phyloP scores from a whole-genome alignment of 495 filamentous ascomycete species.

The Pseudevernia furfuracea region DNA sequence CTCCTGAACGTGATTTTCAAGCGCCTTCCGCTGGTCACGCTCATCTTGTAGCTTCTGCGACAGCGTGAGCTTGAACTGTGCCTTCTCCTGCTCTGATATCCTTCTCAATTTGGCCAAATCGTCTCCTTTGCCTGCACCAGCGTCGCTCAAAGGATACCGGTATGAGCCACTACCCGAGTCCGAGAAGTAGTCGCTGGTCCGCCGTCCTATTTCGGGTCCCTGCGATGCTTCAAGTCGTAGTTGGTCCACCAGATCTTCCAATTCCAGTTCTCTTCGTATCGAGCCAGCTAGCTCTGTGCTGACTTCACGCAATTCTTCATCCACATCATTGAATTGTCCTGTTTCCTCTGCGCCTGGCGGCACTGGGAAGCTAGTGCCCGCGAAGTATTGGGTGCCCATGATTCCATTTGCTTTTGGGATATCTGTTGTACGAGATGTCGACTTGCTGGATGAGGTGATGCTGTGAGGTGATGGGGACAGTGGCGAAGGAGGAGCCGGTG shows the following conservation, averaged over 20 bases:
- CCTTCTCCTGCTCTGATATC: slow-evolving; percentile 83
- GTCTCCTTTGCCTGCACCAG: slow-evolving; percentile 57
- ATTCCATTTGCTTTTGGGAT: slow-evolving; percentile 35
- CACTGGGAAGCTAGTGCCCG: slow-evolving; percentile 34
- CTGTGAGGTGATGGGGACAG: slow-evolving; percentile 38
- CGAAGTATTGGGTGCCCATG: slow-evolving; percentile 25
- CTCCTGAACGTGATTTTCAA: slow-evolving; percentile 74
- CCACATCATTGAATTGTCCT: slow-evolving; percentile 61
- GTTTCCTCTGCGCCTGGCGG: slow-evolving; percentile 30
- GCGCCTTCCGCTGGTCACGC: slow-evolving; percentile 58
- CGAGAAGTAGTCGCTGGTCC: slow-evolving; percentile 96
- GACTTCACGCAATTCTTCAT: slow-evolving; percentile 88
- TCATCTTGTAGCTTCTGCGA: slow-evolving; percentile 80
- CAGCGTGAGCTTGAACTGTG: slow-evolving; percentile 75
- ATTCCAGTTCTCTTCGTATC: slow-evolving; percentile 90
- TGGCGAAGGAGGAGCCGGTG: slow-evolving; percentile 51
- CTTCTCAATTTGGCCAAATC: slow-evolving; percentile 79
- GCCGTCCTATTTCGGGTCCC: slow-evolving; percentile 49
- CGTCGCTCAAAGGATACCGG: slow-evolving; percentile 55
- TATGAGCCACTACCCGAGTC: slow-evolving; percentile 86
- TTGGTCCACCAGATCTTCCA: slow-evolving; percentile 87
- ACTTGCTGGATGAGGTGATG: slow-evolving; percentile 25
- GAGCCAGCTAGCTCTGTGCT: slow-evolving; percentile 86
- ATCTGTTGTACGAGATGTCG: slow-evolving; percentile 43
- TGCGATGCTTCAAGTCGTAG: slow-evolving; percentile 66